Evolutionary conservation across 106 monocot genomes (phyloP).

Genomic region (Vanilla planifolia): DNA sequence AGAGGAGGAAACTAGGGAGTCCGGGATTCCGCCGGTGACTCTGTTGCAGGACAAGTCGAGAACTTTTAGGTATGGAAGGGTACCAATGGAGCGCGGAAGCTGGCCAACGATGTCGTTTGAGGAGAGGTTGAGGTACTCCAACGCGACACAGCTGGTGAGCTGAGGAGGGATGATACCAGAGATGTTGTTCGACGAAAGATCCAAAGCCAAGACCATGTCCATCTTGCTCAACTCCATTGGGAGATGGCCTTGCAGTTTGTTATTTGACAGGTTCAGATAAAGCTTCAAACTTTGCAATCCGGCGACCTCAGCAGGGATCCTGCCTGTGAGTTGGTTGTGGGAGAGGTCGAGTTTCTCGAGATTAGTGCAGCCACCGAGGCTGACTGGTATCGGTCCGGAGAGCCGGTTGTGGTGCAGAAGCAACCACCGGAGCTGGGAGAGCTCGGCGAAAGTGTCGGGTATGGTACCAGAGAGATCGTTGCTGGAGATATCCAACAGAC

Average conservation of each 20-base stretch:
- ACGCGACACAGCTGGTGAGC: constrained; percentile 61
- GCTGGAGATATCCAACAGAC: constrained; percentile 56
- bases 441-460: constrained; percentile 43
- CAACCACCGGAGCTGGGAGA: constrained; percentile 50
- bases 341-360: constrained; percentile 79
- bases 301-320: constrained; percentile 42
- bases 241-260: constrained; percentile 46
- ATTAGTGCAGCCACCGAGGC: constrained; percentile 56
- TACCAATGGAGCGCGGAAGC: constrained; percentile 44
- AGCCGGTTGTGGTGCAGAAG: constrained; percentile 63
- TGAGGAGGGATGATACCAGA: constrained; percentile 66
- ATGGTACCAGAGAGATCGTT: constrained; percentile 58
- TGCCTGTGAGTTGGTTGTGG: constrained; percentile 52
- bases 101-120: constrained; percentile 38
- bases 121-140: constrained; percentile 83
- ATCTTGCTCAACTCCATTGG: constrained; percentile 69
- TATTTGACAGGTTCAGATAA: constrained; percentile 74
- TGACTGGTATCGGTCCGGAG: constrained; percentile 46
- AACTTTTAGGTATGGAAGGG: constrained; percentile 38
- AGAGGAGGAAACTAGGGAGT: constrained; percentile 38
- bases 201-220: constrained; percentile 65
- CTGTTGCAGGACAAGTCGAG: constrained; percentile 64
- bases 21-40: constrained; percentile 44
- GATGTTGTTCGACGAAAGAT: constrained; percentile 67
- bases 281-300: constrained; percentile 31